A percentile compares a stretch with the other conserved stretches of the same genome.
Conservation (phyloP, 345 rosid genomes). For the Diplotaxis tenuifolia region DNA sequence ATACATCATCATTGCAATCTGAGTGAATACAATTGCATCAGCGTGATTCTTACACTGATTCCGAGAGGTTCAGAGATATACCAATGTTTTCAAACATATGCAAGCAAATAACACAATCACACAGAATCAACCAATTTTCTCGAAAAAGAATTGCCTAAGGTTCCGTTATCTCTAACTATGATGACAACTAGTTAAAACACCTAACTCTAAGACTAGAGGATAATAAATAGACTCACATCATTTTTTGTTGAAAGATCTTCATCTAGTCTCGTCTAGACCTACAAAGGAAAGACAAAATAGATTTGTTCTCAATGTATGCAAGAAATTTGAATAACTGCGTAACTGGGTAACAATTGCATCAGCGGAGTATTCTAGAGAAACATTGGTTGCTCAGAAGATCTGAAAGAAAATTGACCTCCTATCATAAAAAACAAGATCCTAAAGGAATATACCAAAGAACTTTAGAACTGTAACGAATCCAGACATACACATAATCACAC, state of each 20-base stretch:
- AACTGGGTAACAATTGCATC: no score
- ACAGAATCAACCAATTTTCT: constrained; percentile 2
- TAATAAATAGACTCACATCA: constrained; percentile 46
- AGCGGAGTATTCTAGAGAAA: neutral
- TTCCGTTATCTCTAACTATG: neutral
- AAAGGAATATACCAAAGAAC: neutral
- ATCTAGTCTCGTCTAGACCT: constrained; percentile 89
- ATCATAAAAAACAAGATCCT: neutral
- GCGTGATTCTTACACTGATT: constrained; percentile 37
- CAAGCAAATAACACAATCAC: neutral
- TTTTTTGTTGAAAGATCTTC: constrained; percentile 56
- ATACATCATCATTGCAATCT: constrained; percentile 99
- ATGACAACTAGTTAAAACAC: constrained; percentile 11
- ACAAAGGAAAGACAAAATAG: constrained; percentile 57
- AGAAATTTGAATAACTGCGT: constrained; percentile 30
- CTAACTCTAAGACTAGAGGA: constrained; percentile 34
- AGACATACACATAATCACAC: neutral
- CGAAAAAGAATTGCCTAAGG: neutral
- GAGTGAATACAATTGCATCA: constrained; percentile 65
- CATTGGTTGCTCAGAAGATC: neutral
- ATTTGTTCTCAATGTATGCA: constrained; percentile 39
- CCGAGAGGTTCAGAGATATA: constrained; percentile 23
- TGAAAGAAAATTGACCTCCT: neutral
- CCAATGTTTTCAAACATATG: constrained; percentile 10
- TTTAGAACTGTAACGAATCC: neutral